phyloP scores from a whole-genome alignment of 345 rosid genomes.

The Orychophragmus violaceus region DNA sequence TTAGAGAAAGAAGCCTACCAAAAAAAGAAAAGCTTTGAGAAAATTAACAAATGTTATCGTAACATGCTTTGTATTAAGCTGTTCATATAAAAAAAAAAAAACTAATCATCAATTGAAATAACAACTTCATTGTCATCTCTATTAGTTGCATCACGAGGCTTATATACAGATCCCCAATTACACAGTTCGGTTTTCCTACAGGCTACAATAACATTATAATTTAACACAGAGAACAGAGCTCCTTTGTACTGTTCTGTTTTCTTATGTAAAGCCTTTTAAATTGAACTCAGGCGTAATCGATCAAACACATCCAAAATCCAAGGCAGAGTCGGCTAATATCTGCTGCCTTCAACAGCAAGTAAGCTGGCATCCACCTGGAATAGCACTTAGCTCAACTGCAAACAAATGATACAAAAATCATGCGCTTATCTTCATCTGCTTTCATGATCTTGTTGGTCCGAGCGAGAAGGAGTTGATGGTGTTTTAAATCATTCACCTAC shows the following conservation, averaged over 20 bases:
- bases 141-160: neutral
- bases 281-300: slow-evolving; percentile 29
- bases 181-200: neutral
- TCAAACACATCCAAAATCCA: slow-evolving; percentile 35
- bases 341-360: slow-evolving; percentile 31
- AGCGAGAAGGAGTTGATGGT: slow-evolving; percentile 94
- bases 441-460: slow-evolving; percentile 98
- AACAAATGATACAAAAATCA: slow-evolving; percentile 45
- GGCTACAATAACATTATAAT: slow-evolving; percentile 32
- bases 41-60: neutral
- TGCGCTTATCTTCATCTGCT: slow-evolving; percentile 96
- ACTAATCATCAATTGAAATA: slow-evolving; percentile 1
- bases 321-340: slow-evolving; percentile 29
- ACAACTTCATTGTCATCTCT: neutral
- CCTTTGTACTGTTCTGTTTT: neutral
- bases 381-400: slow-evolving; percentile 40
- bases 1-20: slow-evolving; percentile 4
- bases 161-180: neutral
- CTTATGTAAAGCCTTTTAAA: slow-evolving; percentile 29
- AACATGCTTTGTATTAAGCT: neutral
- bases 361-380: slow-evolving; percentile 16
- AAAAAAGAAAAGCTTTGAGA: neutral
- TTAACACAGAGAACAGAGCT: slow-evolving; percentile 26
- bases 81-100: neutral
- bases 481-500: slow-evolving; percentile 87